Percentiles rank a stretch among this genome's conserved stretches.
Evolutionary conservation across 192 early-diverging fungal species (phyloP).

Genomic region (Irineochytrium annulatum): DNA sequence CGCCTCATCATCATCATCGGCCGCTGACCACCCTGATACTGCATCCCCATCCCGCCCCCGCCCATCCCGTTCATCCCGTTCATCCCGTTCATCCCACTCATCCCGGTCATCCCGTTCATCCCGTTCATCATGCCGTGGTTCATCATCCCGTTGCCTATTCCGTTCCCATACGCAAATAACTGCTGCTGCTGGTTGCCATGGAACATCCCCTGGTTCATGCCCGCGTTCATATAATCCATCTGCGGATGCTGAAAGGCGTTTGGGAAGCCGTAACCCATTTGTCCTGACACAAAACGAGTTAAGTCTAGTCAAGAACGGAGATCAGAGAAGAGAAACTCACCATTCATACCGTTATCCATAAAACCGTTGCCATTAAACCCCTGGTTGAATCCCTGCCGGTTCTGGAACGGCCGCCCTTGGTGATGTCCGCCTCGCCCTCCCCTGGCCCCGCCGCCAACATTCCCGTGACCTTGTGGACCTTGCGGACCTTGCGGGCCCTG

Average conservation of each 20-base stretch:
- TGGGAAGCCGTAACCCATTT: not conserved
- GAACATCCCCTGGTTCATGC: not conserved
- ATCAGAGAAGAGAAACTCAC: not conserved
- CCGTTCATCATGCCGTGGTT: not conserved
- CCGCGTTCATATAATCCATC: not conserved
- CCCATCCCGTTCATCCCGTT: not conserved
- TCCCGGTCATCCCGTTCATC: not conserved
- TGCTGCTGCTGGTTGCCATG: not conserved
- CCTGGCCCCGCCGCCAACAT: not conserved
- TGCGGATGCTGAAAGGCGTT: not conserved
- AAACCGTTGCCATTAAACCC: not conserved
- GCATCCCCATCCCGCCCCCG: not conserved
- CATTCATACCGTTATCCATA: not conserved
- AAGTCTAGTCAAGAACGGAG: not conserved
- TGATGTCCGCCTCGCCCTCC: not conserved
- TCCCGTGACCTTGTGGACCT: not conserved
- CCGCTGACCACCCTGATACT: not conserved
- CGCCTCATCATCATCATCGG: not conserved
- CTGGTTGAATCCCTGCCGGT: not conserved
- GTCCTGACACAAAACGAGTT: not conserved
- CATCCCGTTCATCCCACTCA: not conserved
- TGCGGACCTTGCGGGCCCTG: too few relatives aligned
- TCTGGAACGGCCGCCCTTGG: not conserved
- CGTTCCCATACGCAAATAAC: not conserved
- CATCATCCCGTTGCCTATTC: not conserved